These are phyloP conservation scores for Ambispora gerdemannii DNA, from an alignment of 192 early-diverging fungal species.

Conservation along the genomic window DNA sequence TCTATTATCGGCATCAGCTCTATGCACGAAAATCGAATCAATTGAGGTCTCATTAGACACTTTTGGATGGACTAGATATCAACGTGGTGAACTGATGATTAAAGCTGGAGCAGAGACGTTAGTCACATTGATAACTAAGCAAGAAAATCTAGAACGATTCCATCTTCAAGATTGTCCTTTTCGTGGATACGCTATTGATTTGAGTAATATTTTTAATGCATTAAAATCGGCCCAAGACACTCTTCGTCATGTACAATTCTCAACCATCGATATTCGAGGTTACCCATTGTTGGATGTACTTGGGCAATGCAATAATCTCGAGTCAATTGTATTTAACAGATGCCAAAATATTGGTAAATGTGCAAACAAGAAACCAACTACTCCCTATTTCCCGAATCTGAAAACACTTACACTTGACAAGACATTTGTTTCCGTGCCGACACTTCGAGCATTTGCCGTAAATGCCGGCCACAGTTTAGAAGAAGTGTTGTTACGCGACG, in stretches of 20 bases:
- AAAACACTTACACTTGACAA: neutral
- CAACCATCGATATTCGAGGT: neutral
- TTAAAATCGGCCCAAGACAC: neutral
- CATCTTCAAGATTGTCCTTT: neutral
- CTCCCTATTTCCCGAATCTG: neutral
- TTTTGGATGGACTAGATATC: neutral
- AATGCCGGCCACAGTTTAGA: neutral
- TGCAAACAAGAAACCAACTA: neutral
- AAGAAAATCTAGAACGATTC: neutral
- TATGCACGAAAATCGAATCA: neutral
- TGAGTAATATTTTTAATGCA: neutral
- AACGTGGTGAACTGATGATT: neutral
- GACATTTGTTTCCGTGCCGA: neutral
- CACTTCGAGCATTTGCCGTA: neutral
- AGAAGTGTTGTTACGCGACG: neutral
- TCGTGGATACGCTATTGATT: neutral
- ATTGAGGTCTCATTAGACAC: neutral
- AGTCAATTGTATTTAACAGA: neutral
- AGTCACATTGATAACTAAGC: neutral
- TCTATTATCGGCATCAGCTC: neutral
- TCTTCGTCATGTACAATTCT: neutral
- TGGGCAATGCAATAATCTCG: neutral
- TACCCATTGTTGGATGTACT: conserved; percentile 2
- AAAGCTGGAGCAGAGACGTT: neutral
- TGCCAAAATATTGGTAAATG: neutral